Evolutionary conservation across 2,329 filamentous ascomycete species (phyloP).

Genomic region (Stagonosporopsis tanaceti): DNA sequence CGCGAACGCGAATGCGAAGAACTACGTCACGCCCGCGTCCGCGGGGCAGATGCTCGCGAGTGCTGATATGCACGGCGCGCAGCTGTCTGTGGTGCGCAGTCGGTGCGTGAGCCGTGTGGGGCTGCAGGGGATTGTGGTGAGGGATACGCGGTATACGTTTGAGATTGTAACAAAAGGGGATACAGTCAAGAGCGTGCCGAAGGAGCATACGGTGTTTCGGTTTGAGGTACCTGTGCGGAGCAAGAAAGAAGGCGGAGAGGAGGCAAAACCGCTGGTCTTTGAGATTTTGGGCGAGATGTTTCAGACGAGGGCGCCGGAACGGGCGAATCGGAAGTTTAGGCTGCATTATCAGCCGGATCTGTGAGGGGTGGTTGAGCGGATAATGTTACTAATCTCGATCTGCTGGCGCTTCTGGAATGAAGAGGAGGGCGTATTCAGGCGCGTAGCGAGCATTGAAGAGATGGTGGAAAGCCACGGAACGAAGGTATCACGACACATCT

Average conservation of each 20-base stretch:
- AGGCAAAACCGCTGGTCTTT: constrained; percentile 68
- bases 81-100: constrained; percentile 82
- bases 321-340: constrained; percentile 92
- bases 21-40: constrained; percentile 64
- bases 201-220: constrained; percentile 86
- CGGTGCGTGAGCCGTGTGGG: constrained; percentile 83
- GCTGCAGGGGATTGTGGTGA: constrained; percentile 83
- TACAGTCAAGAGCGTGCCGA: constrained; percentile 80
- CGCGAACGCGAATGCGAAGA: constrained; percentile 37
- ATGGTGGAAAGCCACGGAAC: neutral
- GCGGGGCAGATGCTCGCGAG: constrained; percentile 78
- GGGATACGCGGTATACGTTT: constrained; percentile 86
- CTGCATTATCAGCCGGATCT: constrained; percentile 78
- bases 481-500: neutral
- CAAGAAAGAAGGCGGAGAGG: constrained; percentile 14
- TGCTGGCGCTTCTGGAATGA: neutral
- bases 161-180: constrained; percentile 79
- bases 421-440: neutral
- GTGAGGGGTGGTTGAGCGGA: constrained; percentile 55
- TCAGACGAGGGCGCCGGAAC: constrained; percentile 79
- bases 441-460: too few relatives aligned
- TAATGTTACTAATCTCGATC: neutral
- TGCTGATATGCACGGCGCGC: constrained; percentile 90
- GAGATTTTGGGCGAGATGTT: constrained; percentile 91
- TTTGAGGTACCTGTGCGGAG: constrained; percentile 69